phyloP scores from a whole-genome alignment of 768 basidiomycete species.

The Lanmaoa pseudosensibilis region DNA sequence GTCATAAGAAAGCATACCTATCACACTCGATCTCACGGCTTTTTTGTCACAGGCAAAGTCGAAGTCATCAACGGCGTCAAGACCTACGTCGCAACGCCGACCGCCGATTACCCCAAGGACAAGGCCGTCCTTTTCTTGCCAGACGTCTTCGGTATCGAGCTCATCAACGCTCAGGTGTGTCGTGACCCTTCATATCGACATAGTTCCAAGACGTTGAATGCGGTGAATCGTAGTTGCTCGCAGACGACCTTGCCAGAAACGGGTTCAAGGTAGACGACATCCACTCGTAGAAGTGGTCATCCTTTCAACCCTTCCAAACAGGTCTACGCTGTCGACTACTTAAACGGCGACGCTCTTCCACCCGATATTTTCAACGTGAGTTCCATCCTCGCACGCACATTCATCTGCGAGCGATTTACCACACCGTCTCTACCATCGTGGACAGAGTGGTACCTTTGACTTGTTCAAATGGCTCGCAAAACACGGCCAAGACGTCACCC shows the following conservation, averaged over 20 bases:
- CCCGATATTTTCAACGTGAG: constrained; percentile 17
- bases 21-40: background rate
- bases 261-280: constrained; percentile 34
- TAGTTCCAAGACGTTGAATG: background rate
- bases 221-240: constrained; percentile 36
- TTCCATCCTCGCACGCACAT: background rate
- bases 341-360: constrained; percentile 30
- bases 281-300: background rate
- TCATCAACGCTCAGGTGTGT: constrained; percentile 46
- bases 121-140: constrained; percentile 57
- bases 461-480: constrained; percentile 37
- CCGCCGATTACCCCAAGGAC: constrained; percentile 48
- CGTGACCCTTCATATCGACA: background rate
- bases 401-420: background rate
- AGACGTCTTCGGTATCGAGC: constrained; percentile 52
- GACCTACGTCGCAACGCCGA: constrained; percentile 56
- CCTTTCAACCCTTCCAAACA: background rate
- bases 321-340: constrained; percentile 28
- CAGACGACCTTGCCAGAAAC: constrained; percentile 44
- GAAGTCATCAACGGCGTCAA: constrained; percentile 48
- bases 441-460: constrained; percentile 22
- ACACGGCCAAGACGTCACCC: constrained; percentile 43
- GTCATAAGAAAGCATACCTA: background rate
- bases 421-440: background rate
- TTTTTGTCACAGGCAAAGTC: constrained; percentile 36